phyloP scores from a whole-genome alignment of 495 filamentous ascomycete species.

The Elasticomyces elasticus region DNA sequence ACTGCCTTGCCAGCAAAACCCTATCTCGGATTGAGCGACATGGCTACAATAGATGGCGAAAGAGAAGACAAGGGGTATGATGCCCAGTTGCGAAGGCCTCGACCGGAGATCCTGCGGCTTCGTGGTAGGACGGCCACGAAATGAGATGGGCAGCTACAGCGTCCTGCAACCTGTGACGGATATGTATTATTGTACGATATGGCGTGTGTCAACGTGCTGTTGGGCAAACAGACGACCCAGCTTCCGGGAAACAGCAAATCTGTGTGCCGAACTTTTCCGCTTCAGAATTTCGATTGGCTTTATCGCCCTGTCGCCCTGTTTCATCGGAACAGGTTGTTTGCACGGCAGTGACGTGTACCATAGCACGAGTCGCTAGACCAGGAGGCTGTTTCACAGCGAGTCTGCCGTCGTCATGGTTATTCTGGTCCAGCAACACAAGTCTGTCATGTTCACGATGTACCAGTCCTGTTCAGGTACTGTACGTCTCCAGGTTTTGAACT shows the following conservation, averaged over 20 bases:
- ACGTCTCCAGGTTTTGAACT: too few species aligned
- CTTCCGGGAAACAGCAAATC: background rate
- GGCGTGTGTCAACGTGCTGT: background rate
- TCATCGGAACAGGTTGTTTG: background rate
- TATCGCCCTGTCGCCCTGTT: background rate
- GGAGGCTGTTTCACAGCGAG: background rate
- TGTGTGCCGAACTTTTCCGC: too few species aligned
- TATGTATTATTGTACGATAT: background rate
- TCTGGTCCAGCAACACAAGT: too few species aligned
- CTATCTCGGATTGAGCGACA: constrained; percentile 10
- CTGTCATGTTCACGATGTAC: too few species aligned
- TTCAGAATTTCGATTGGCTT: too few species aligned
- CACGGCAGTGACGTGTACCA: background rate
- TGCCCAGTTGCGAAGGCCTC: background rate
- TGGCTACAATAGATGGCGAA: background rate
- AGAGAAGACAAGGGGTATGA: background rate
- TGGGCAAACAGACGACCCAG: background rate
- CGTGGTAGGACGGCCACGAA: background rate
- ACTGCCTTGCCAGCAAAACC: background rate
- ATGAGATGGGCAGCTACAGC: background rate
- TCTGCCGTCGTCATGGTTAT: background rate
- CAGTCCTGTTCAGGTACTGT: too few species aligned
- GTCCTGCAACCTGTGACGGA: background rate
- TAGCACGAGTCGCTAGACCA: background rate
- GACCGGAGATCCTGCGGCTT: constrained; percentile 2